Conservation (phyloP, 2,329 filamentous ascomycete genomes). For the Microsporum canis region DNA sequence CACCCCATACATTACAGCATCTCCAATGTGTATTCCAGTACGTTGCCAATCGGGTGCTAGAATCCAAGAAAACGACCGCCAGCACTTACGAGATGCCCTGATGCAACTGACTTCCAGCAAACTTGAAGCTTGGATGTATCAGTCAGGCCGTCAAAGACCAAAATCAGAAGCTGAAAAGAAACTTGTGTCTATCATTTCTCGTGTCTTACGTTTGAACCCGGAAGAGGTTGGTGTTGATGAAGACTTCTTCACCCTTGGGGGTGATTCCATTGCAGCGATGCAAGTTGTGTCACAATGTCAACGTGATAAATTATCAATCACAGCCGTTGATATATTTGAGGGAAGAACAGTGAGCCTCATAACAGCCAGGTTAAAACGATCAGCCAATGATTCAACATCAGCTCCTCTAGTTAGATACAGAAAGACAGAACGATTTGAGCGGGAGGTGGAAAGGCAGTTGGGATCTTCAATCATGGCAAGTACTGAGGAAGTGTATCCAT, state of each 20-base stretch:
- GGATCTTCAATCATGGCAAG: background rate
- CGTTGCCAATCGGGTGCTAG: background rate
- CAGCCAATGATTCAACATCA: background rate
- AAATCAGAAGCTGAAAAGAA: background rate
- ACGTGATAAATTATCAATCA: constrained; percentile 6
- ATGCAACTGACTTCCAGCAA: background rate
- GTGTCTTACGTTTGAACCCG: constrained; percentile 17
- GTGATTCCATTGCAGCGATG: constrained; percentile 33
- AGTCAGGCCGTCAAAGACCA: background rate
- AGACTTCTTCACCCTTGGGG: constrained; percentile 17
- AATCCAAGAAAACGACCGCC: background rate
- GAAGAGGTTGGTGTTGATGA: constrained; percentile 13
- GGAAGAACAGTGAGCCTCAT: constrained; percentile 5
- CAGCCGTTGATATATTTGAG: constrained; percentile 9
- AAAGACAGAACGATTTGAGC: background rate
- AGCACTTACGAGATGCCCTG: background rate
- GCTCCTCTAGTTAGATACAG: background rate
- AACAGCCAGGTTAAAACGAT: background rate
- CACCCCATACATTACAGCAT: background rate
- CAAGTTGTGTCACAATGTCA: constrained; percentile 16
- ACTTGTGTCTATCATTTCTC: background rate
- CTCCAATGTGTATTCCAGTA: background rate
- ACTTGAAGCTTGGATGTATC: background rate
- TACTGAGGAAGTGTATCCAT: constrained; percentile 10
- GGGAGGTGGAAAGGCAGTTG: background rate